Conservation (phyloP, 106 monocot species). For the Amphibolis antarctica region DNA sequence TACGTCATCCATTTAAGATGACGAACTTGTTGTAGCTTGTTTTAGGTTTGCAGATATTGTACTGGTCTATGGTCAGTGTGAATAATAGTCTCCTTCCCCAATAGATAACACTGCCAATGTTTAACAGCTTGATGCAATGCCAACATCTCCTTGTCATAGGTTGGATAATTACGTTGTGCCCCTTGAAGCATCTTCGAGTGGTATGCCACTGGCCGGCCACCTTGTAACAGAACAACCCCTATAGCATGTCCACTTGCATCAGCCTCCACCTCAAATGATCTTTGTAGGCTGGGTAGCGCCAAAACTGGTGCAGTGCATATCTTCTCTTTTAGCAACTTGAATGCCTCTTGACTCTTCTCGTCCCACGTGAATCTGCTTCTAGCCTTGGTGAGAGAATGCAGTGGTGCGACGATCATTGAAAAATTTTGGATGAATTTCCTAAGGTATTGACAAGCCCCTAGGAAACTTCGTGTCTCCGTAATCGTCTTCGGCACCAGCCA, state of each 20-base stretch:
- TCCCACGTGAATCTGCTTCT: background rate
- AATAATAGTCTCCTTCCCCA: background rate
- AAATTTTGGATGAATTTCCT: conserved; percentile 1
- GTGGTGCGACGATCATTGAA: background rate
- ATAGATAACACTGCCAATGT: no score
- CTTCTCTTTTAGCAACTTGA: background rate
- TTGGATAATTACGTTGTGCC: background rate
- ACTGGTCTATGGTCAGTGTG: background rate
- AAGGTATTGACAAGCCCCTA: background rate
- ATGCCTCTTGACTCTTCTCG: background rate
- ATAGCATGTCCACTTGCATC: conserved; percentile 3
- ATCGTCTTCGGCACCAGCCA: background rate
- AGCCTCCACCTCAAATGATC: conserved; percentile 3
- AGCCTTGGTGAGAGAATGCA: background rate
- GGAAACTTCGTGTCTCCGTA: background rate
- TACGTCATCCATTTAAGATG: conserved; percentile 4
- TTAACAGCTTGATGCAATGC: conserved; percentile 5
- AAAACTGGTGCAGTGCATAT: conserved; percentile 1
- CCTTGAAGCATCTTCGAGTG: conserved; percentile 3
- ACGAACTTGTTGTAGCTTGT: background rate
- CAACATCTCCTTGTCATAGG: conserved; percentile 4
- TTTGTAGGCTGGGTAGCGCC: background rate
- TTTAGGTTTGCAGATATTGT: background rate
- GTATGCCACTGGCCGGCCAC: background rate
- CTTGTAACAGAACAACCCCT: background rate